These are phyloP conservation scores for Rheum nobile DNA, from an alignment of 148 eudicot genomes.

Conservation along the genomic window DNA sequence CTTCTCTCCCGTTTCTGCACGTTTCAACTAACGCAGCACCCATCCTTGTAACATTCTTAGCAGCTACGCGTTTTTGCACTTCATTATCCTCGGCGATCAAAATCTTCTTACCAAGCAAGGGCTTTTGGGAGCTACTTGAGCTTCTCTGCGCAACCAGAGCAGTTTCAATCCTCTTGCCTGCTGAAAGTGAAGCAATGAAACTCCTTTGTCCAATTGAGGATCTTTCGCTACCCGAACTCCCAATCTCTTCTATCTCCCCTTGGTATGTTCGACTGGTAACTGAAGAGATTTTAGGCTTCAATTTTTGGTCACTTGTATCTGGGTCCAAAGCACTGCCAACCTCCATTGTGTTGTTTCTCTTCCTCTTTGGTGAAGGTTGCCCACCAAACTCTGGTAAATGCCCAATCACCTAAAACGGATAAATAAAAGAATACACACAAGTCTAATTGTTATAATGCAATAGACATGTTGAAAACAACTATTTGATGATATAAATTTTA, in stretches of 20 bases:
- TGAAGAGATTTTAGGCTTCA: background rate
- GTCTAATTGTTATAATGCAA: background rate
- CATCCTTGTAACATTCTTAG: slow-evolving; percentile 11
- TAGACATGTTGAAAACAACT: background rate
- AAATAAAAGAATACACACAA: background rate
- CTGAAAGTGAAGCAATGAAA: background rate
- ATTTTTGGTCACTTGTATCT: background rate
- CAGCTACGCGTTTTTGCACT: slow-evolving; percentile 17
- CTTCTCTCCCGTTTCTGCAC: slow-evolving; percentile 35
- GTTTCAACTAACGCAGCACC: slow-evolving; percentile 33
- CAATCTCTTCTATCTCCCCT: slow-evolving; percentile 8
- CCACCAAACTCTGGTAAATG: slow-evolving; percentile 80
- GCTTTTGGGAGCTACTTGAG: background rate
- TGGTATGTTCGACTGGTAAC: background rate
- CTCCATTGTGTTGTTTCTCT: slow-evolving; percentile 1
- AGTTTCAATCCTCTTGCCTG: background rate
- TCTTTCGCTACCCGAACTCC: slow-evolving; percentile 9
- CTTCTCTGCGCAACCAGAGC: background rate
- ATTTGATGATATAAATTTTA: too few relatives aligned
- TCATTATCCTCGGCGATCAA: slow-evolving; percentile 48
- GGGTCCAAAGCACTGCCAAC: slow-evolving; percentile 2
- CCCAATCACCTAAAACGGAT: slow-evolving; percentile 18
- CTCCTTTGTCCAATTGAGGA: background rate
- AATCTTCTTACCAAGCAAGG: slow-evolving; percentile 34
- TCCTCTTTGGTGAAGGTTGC: background rate